Percentiles rank a stretch among this genome's conserved stretches.
Evolutionary conservation across 1,139 yeast genomes (phyloP).

Genomic region (Taiozyma sp.): DNA sequence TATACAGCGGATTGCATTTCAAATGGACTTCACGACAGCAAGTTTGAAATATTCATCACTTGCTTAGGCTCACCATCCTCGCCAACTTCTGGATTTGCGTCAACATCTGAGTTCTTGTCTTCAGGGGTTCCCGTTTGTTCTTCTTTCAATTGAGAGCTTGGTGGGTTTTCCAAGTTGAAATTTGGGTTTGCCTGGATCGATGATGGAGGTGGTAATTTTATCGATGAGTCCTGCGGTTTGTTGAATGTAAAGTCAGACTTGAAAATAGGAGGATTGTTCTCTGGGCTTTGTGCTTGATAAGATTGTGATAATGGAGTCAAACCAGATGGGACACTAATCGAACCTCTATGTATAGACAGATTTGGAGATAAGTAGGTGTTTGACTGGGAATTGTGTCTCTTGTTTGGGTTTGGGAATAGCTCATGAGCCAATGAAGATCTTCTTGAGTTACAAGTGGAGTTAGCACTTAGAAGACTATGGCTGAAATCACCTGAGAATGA

Average conservation of each 20-base stretch:
- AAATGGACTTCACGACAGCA: conserved; percentile 7
- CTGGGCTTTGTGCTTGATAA: conserved; percentile 1
- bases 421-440: conserved; percentile 24
- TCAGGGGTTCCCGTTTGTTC: neutral
- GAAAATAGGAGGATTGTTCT: conserved; percentile 2
- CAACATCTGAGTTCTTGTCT: neutral
- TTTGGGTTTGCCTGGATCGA: conserved; percentile 12
- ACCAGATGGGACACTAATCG: conserved; percentile 11
- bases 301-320: conserved; percentile 13
- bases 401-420: conserved; percentile 16
- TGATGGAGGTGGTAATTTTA: conserved; percentile 17
- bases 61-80: conserved; percentile 8
- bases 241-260: conserved; percentile 5
- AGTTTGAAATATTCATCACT: conserved; percentile 23
- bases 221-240: conserved; percentile 3
- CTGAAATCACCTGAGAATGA: conserved; percentile 17
- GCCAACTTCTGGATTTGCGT: neutral
- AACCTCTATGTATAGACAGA: conserved; percentile 18
- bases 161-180: neutral
- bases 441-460: conserved; percentile 16
- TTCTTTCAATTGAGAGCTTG: neutral
- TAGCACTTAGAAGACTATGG: neutral
- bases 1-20: neutral
- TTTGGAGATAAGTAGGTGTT: conserved; percentile 21
- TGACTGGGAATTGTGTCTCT: conserved; percentile 19